A percentile compares a stretch with the other conserved stretches of the same genome.
Conservation (phyloP, 345 rosid species). For the Heritiera littoralis region DNA sequence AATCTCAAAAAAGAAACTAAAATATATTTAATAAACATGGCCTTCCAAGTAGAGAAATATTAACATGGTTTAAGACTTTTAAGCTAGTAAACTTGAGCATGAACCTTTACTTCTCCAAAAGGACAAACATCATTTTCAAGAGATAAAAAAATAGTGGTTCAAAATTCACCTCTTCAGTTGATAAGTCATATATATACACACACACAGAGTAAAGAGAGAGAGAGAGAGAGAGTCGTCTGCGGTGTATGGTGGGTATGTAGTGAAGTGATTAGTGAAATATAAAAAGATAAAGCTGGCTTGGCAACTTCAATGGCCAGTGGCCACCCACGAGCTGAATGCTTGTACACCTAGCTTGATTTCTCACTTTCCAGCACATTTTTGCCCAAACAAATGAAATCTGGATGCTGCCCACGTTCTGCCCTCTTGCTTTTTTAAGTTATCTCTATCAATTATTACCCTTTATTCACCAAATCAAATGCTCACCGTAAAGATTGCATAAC, state of each 20-base stretch:
- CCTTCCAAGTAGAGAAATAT: too few relatives aligned
- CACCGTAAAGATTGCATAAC: not conserved
- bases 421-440: not conserved
- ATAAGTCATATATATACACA: not conserved
- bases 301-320: not conserved
- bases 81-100: not conserved
- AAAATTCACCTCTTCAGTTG: not conserved
- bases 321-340: not conserved
- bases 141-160: not conserved
- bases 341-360: conserved; percentile 14
- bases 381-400: conserved; percentile 8
- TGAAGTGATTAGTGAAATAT: not conserved
- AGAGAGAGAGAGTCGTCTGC: too few relatives aligned
- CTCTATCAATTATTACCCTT: too few relatives aligned
- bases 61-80: too few relatives aligned
- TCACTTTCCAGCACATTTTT: not conserved
- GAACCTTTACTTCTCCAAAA: not conserved
- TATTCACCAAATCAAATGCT: not conserved
- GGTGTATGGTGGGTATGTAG: too few relatives aligned
- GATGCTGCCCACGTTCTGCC: not conserved
- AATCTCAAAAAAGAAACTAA: not conserved
- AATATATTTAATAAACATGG: too few relatives aligned
- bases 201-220: too few relatives aligned
- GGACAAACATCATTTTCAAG: not conserved
- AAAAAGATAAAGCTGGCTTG: not conserved